Percentiles rank a stretch among this genome's conserved stretches.
phyloP scores from a whole-genome alignment of 139 green algal genomes.

The Chlorella vulgaris region DNA sequence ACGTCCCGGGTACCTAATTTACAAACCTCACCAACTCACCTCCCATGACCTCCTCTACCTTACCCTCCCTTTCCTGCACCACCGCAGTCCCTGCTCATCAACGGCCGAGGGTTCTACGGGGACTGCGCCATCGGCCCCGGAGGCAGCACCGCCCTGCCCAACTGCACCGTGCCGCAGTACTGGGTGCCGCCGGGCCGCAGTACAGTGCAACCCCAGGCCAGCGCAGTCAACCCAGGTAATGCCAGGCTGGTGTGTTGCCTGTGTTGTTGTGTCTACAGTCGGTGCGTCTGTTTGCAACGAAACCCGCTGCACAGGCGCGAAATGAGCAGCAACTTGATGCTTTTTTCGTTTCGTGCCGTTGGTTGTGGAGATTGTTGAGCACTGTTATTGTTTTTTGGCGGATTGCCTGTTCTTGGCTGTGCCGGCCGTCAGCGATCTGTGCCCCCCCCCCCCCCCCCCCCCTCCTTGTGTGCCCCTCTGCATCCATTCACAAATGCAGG shows the following conservation, averaged over 20 bases:
- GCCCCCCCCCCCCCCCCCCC: background rate
- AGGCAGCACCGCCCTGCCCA: background rate
- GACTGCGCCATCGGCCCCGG: constrained; percentile 47
- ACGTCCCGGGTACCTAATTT: too few relatives aligned
- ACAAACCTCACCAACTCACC: too few relatives aligned
- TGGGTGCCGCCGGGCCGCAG: constrained; percentile 19
- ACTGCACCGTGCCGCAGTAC: constrained; percentile 4
- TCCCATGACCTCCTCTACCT: too few relatives aligned
- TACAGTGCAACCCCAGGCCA: background rate
- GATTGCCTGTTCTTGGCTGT: too few relatives aligned
- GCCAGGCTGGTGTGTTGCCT: background rate
- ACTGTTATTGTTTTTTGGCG: too few relatives aligned
- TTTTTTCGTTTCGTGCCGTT: too few relatives aligned
- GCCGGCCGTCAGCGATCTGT: background rate
- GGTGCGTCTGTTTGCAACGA: background rate
- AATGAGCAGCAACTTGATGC: background rate
- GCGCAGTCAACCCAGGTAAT: constrained; percentile 30
- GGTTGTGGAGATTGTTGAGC: too few relatives aligned
- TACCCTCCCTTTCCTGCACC: background rate
- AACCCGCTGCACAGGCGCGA: too few relatives aligned
- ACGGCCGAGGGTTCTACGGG: constrained; percentile 49
- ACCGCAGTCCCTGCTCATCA: constrained; percentile 56
- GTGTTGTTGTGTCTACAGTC: background rate
- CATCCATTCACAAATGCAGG: constrained; percentile 1
- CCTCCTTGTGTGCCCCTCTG: background rate